A percentile compares a stretch with the other conserved stretches of the same genome.
Conservation (phyloP, 192 early-diverging fungal genomes). For the Chytriomyces confervae region DNA sequence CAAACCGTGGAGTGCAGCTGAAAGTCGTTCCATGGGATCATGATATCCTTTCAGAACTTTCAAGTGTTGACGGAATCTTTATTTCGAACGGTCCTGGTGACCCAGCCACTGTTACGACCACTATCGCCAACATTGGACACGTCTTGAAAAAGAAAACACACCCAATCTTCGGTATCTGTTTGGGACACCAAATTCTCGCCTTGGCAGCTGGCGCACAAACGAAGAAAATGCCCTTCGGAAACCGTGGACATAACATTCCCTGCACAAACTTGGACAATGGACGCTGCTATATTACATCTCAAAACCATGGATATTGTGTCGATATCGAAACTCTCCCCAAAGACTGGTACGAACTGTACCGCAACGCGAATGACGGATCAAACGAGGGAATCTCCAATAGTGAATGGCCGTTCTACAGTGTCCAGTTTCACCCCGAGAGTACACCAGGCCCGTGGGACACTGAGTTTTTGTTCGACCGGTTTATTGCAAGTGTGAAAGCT, state of each 20-base stretch:
- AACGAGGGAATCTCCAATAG: slow-evolving; percentile 98
- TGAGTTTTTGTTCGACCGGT: slow-evolving; percentile 96
- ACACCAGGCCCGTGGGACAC: slow-evolving; percentile 96
- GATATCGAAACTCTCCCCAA: slow-evolving; percentile 75
- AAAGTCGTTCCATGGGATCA: slow-evolving; percentile 97
- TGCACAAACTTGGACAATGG: slow-evolving; percentile 95
- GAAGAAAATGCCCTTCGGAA: slow-evolving; percentile 97
- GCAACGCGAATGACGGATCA: slow-evolving; percentile 98
- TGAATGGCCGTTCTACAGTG: slow-evolving; percentile 90
- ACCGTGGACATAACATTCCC: slow-evolving; percentile 99
- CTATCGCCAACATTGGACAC: slow-evolving; percentile 76
- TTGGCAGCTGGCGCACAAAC: slow-evolving; percentile 92
- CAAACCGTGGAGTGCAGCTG: slow-evolving; percentile 91
- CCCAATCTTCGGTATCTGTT: slow-evolving; percentile 98
- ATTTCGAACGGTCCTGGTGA: slow-evolving; percentile 97
- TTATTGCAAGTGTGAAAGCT: slow-evolving; percentile 77
- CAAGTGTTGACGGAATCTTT: slow-evolving; percentile 70
- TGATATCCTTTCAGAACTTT: slow-evolving; percentile 77
- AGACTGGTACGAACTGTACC: slow-evolving; percentile 87
- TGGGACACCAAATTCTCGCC: slow-evolving; percentile 97
- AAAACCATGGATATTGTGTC: slow-evolving; percentile 98
- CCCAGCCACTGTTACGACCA: slow-evolving; percentile 79
- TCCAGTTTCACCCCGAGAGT: slow-evolving; percentile 99
- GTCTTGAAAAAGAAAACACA: slow-evolving; percentile 73
- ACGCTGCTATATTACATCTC: slow-evolving; percentile 98